Base-by-base conservation (phyloP, 2,329 filamentous ascomycete genomes). In the Clonostachys sp. region DNA sequence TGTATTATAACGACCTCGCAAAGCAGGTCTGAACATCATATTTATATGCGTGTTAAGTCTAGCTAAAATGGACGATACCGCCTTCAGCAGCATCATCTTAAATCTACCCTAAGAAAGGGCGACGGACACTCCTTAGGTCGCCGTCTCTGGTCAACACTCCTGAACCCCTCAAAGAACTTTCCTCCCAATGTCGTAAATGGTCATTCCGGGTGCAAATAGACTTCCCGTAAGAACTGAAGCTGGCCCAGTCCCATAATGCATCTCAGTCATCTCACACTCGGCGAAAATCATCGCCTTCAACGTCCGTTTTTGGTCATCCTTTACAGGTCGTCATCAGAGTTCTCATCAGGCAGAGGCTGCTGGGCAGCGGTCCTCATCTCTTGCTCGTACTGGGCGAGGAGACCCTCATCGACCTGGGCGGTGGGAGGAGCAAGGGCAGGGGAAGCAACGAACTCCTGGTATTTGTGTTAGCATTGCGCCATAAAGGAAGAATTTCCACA, bases 341-440 rank as follows among this genome's bases (percentile, higher is more conserved):
- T 89, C 81, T 97, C 94, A 65, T 91, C 91, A 57, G 94, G 94
- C 62, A 99, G 89, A 63, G 94, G 91, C 83, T 87, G 83, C 55
- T 78, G 61, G 54, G 87, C 83, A 54, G 94, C 94, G 45, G 78
- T 80, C 52, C 81, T 72, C 89, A 99, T 95, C 80, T 99, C 94
- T 72, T 86, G 77, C 71, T 86, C 77, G 80, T 95, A 95, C 75
- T 89, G 71, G 60, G 81, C 78, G 63, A 96, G 81, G 56, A 95
- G 85, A 48, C 77, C 80, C 73, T 87, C 81, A 74, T 97, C 90
- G 72, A 99, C 89, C 67, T 85, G 75, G 61, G 92, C 90, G 69
- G 94, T 92, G 53, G 94, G 91, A 60, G 94, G 94, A 57, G 92
- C 94, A 61, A 99, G 86, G 61, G 94, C 94, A 55, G 90, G 89